Percentiles rank a stretch among this genome's conserved stretches.
Evolutionary conservation across 2,329 filamentous ascomycete species (phyloP).

Genomic region (Nothophaeocryptopus gaeumannii): DNA sequence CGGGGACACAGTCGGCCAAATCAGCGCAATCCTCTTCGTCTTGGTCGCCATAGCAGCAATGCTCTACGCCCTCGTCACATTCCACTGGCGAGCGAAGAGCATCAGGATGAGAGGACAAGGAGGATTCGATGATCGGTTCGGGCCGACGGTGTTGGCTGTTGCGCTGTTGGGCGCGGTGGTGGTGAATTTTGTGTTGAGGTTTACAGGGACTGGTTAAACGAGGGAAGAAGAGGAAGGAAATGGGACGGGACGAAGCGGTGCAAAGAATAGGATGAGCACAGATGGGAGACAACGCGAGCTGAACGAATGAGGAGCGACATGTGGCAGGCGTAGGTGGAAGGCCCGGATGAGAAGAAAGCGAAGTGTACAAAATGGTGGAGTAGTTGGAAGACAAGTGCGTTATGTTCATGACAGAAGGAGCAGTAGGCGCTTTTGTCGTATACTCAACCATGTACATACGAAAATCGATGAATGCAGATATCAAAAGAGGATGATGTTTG

Average conservation of each 20-base stretch:
- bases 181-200: slow-evolving; percentile 88
- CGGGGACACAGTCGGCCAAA: slow-evolving; percentile 83
- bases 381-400: too few relatives aligned
- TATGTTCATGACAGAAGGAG: too few relatives aligned
- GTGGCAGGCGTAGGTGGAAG: too few relatives aligned
- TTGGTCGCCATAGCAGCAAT: slow-evolving; percentile 91
- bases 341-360: too few relatives aligned
- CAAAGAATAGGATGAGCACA: background rate
- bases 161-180: slow-evolving; percentile 85
- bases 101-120: slow-evolving; percentile 89
- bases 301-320: background rate
- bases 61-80: slow-evolving; percentile 90
- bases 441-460: too few relatives aligned
- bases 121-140: slow-evolving; percentile 94
- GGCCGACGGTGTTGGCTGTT: slow-evolving; percentile 84
- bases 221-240: background rate
- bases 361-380: background rate
- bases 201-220: slow-evolving; percentile 38
- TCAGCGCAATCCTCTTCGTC: slow-evolving; percentile 90
- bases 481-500: too few relatives aligned
- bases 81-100: slow-evolving; percentile 94
- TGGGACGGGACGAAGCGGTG: background rate
- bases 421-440: too few relatives aligned
- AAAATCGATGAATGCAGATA: too few relatives aligned
- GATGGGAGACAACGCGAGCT: background rate